These are phyloP conservation scores for Dentipellis sp. DNA, from an alignment of 768 basidiomycete species.

Conservation along the genomic window DNA sequence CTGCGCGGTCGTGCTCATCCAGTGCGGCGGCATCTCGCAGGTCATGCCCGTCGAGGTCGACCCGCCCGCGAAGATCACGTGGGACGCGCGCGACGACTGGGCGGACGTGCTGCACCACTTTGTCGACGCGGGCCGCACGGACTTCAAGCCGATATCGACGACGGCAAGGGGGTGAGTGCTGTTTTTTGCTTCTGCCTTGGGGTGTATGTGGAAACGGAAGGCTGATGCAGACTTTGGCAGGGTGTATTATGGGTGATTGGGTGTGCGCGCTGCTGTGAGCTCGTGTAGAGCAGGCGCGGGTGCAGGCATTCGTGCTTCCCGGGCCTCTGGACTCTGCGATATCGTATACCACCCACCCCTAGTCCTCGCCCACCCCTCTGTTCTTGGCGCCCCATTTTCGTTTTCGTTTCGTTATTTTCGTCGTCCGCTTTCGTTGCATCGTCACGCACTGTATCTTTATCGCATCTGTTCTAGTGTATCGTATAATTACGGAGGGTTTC, in stretches of 20 bases:
- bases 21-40: slow-evolving; percentile 67
- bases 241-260: slow-evolving; percentile 12
- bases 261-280: slow-evolving; percentile 4
- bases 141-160: slow-evolving; percentile 80
- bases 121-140: slow-evolving; percentile 61
- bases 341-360: no score
- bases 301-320: not conserved
- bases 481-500: no score
- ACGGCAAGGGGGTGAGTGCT: slow-evolving; percentile 60
- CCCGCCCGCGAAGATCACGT: slow-evolving; percentile 63
- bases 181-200: not conserved
- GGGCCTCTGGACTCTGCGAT: not conserved
- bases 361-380: no score
- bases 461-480: no score
- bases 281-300: slow-evolving; percentile 5
- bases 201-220: no score
- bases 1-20: slow-evolving; percentile 63
- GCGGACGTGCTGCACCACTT: slow-evolving; percentile 57
- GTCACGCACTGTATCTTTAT: no score
- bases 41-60: slow-evolving; percentile 87
- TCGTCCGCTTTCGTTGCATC: no score
- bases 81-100: slow-evolving; percentile 75
- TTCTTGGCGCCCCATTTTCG: no score
- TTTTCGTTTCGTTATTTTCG: no score
- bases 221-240: slow-evolving; percentile 4